These are phyloP conservation scores for Extremus antarcticus DNA, from an alignment of 495 filamentous ascomycete species.

Conservation along the genomic window DNA sequence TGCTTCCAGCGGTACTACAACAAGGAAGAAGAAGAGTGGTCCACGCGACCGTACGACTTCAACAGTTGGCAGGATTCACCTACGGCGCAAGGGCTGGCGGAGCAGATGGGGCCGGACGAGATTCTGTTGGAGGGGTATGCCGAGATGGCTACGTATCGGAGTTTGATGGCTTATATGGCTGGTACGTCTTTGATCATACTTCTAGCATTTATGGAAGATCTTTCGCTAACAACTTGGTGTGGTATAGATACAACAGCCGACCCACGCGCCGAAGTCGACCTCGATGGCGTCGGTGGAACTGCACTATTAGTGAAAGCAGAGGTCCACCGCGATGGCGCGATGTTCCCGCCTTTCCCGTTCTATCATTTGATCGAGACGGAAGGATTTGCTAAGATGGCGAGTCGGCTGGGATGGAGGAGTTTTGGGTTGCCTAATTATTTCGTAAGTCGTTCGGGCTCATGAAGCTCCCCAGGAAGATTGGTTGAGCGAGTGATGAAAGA, in stretches of 20 bases:
- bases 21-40: conserved; percentile 51
- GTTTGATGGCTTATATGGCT: conserved; percentile 80
- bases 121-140: conserved; percentile 88
- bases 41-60: conserved; percentile 84
- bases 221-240: neutral
- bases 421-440: conserved; percentile 92
- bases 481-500: no score
- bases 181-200: conserved; percentile 22
- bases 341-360: conserved; percentile 95
- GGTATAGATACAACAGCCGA: conserved; percentile 32
- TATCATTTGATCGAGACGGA: conserved; percentile 97
- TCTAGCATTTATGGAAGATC: neutral
- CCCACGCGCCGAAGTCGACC: conserved; percentile 47
- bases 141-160: conserved; percentile 83
- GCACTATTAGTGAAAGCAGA: conserved; percentile 93
- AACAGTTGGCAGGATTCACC: conserved; percentile 91
- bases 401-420: conserved; percentile 69
- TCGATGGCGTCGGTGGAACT: conserved; percentile 93
- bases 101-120: conserved; percentile 75
- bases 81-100: conserved; percentile 59
- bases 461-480: neutral
- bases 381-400: conserved; percentile 96
- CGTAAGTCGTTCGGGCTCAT: conserved; percentile 42
- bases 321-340: conserved; percentile 92
- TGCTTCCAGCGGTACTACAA: conserved; percentile 88